Base-by-base conservation (phyloP, 805 yeast species). In the Starmerella cellae region DNA sequence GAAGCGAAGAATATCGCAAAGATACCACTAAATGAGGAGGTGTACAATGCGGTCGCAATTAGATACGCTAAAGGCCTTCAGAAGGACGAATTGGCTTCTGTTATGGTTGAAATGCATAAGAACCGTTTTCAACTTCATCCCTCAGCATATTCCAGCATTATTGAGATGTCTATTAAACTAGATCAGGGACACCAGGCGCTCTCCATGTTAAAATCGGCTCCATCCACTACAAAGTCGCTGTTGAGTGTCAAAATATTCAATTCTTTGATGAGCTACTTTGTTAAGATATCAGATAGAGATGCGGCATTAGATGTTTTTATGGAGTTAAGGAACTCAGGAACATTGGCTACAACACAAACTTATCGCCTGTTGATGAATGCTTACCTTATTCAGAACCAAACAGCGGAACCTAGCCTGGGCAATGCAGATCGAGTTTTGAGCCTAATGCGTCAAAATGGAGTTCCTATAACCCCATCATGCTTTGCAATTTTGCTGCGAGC, bases 311-410 rank as follows among this genome's bases (percentile, higher is more conserved):
- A 55, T 5, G 52, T 57, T 28, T 62, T 59, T 35, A 48, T 48
- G 6, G 49, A 54, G 49, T 52, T 65, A 44, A 42, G 55, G 11
- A 33, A 44, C 4, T 35, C 52, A 3, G 58, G 59, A 8, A 46
- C 60, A 5, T 39, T 47, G 28, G 66, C 65, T 4, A 56, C 66
- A 2, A 49, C 65, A 2, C 60, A 55, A 38, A 61, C 69, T n/a
- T 67, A 65, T 53, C 60, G 59, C 46, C 55, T 67, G 27, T 44
- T 65, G 33, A 66, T 66, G 46, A 65, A 60, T 6, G 53, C 51
- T 38, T 62, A 50, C 59, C 56, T 53, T 49, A 56, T 45, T 40
- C 54, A 57, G 34, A 61, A 62, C 4, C 44, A 56, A 13, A 11
- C 29, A 14, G 22, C 6, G 8, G 31, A 36, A 23, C 46, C 50